phyloP scores from a whole-genome alignment of 352 stramenopile species.

The Globisporangium sylvaticum region DNA sequence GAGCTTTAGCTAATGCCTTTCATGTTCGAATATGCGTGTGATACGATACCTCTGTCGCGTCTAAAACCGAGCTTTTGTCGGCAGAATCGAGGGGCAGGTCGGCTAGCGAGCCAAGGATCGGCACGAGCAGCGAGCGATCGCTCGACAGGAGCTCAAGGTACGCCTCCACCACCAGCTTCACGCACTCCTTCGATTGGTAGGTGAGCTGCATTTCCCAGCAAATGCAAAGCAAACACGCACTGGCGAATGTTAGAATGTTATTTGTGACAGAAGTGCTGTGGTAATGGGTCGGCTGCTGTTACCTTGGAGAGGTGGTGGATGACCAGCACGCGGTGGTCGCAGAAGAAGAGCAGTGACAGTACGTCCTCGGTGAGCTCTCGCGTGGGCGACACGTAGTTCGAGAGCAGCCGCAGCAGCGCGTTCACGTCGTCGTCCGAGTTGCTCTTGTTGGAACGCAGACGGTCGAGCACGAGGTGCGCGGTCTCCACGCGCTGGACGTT shows the following conservation, averaged over 20 bases:
- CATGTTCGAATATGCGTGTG: background rate
- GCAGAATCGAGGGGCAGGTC: slow-evolving; percentile 59
- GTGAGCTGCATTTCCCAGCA: slow-evolving; percentile 40
- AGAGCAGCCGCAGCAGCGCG: slow-evolving; percentile 63
- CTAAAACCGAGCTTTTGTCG: slow-evolving; percentile 66
- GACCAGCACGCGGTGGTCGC: slow-evolving; percentile 66
- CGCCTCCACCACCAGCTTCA: slow-evolving; percentile 64
- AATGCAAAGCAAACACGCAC: background rate
- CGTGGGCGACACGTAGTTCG: slow-evolving; percentile 70
- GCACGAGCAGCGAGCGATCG: slow-evolving; percentile 72
- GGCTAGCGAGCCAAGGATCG: slow-evolving; percentile 70
- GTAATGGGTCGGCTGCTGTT: background rate
- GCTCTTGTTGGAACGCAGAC: slow-evolving; percentile 39
- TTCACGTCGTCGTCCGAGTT: slow-evolving; percentile 72
- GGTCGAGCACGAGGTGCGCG: slow-evolving; percentile 64
- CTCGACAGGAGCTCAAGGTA: slow-evolving; percentile 75
- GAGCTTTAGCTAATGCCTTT: background rate
- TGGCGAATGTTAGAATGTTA: background rate
- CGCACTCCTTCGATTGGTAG: slow-evolving; percentile 77
- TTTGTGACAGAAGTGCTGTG: background rate
- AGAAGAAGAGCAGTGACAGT: slow-evolving; percentile 67
- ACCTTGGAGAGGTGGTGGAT: slow-evolving; percentile 83
- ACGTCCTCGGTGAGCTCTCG: slow-evolving; percentile 70
- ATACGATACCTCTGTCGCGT: slow-evolving; percentile 49
- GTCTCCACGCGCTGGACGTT: slow-evolving; percentile 37